Base-by-base conservation (phyloP, 805 yeast species). In the Candida argentea region DNA sequence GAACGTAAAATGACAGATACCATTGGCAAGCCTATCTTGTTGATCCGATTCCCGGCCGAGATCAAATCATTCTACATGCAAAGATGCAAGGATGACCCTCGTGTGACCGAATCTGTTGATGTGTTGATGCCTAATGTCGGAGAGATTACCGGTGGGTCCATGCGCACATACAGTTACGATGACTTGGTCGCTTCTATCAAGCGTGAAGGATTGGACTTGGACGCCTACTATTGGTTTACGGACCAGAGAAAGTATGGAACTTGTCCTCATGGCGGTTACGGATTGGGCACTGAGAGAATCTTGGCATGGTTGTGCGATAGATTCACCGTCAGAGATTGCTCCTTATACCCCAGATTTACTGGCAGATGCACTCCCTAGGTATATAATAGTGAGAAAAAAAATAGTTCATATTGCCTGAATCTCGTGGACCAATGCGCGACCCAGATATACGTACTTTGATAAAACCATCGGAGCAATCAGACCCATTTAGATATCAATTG, bases 51-150 rank as follows among this genome's bases (percentile, higher is more conserved):
- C 89, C 99, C 99, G 30, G 84, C 85, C 29, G 95, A 80, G 57
- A 84, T 91, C 67, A 91, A 91, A 61, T 85, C 97, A 5, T 91
- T 91, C 72, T 91, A 91, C 79, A 91, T 91, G 99, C 76, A 81
- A 64, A 84, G 76, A 57, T 84, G 94, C 59, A 50, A 55, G 5
- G 95, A 85, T 47, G 97, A 89, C 50, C 79, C 78, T 35, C 73
- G 95, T 50, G 96, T 91, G 47, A 91, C 99, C 32, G 98, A 93
- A 62, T 83, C 95, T 28, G 98, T 91, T 25, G 99, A 91, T 59
- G 95, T 91, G 20, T 70, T 91, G 53, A 87, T 91, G 95, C 99
- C 99, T 46, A 89, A 84, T 45, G 99, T 91, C 34, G 99, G 99
- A 54, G 99, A 91, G 64, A 81, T 91, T 48, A 84, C 94, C 25